Evolutionary conservation across 2,329 filamentous ascomycete genomes (phyloP).

Genomic region (Penicillium vulpinum): DNA sequence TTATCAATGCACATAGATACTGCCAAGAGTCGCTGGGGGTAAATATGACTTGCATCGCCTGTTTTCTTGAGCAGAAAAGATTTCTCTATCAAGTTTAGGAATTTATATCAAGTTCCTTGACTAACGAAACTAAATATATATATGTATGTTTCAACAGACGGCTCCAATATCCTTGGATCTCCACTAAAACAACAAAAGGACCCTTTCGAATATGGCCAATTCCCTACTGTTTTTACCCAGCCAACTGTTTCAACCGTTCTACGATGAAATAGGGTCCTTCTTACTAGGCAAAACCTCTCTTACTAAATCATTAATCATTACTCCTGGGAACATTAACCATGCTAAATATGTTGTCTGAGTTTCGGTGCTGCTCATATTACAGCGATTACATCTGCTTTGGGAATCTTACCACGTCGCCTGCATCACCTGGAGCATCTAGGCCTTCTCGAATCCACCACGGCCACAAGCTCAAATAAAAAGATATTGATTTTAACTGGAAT

Average conservation of each 20-base stretch:
- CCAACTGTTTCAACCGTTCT: neutral
- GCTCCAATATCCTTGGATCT: neutral
- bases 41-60: conserved; percentile 5
- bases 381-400: conserved; percentile 1
- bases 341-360: neutral
- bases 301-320: neutral
- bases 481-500: neutral
- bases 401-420: conserved; percentile 8
- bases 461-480: neutral
- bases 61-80: neutral
- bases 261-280: neutral
- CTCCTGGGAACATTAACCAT: no score
- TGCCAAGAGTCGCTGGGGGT: neutral
- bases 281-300: neutral
- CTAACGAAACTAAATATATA: neutral
- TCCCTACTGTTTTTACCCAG: neutral
- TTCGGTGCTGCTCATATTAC: neutral
- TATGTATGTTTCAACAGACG: neutral
- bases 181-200: neutral
- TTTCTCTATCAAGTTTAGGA: neutral
- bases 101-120: neutral
- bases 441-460: conserved; percentile 1
- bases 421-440: conserved; percentile 6
- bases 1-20: neutral
- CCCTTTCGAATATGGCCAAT: neutral